Conservation (phyloP, 148 eudicot genomes). For the Rhododendron mucronatum region DNA sequence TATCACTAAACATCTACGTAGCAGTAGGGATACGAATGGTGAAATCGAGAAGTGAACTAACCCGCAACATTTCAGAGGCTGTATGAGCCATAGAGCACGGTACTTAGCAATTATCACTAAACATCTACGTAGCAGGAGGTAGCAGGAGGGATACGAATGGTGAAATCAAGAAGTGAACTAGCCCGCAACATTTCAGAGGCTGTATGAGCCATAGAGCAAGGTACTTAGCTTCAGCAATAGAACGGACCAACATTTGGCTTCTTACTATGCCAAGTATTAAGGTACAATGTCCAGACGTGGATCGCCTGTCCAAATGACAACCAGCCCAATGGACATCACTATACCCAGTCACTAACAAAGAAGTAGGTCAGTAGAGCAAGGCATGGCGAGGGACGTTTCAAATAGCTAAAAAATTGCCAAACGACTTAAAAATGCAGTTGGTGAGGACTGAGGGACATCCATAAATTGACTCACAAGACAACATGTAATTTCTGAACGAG, state of each 20-base stretch:
- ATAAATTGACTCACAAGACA: neutral
- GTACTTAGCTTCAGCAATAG: neutral
- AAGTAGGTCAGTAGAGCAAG: neutral
- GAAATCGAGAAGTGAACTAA: neutral
- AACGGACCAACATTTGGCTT: neutral
- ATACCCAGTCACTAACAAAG: neutral
- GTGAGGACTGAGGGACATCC: neutral
- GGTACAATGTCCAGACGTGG: neutral
- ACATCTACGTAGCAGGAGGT: neutral
- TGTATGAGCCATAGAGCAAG: neutral
- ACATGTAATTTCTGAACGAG: neutral
- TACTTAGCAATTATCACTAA: too few species aligned
- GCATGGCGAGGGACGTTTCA: neutral
- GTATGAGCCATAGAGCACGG: neutral
- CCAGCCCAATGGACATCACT: neutral
- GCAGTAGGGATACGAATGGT: neutral
- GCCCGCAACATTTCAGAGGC: neutral
- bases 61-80: neutral
- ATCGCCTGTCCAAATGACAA: neutral
- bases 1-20: too few species aligned
- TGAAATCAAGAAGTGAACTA: neutral
- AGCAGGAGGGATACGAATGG: neutral
- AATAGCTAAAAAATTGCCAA: neutral
- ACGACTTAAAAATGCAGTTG: neutral
- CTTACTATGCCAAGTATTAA: neutral